phyloP scores from a whole-genome alignment of 345 rosid species.

The Syzygium grande region DNA sequence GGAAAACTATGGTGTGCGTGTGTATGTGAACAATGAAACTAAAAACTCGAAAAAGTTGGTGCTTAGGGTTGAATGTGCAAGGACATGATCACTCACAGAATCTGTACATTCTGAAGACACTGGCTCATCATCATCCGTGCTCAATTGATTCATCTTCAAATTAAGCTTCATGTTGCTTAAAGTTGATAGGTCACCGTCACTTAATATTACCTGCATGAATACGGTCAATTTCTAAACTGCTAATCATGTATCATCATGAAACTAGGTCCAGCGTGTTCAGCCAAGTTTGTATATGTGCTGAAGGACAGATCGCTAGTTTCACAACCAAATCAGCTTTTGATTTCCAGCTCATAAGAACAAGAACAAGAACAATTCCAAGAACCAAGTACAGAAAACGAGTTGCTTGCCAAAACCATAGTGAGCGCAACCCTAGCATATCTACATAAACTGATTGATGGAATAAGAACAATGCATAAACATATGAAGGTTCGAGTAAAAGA shows the following conservation, averaged over 20 bases:
- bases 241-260: neutral
- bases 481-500: neutral
- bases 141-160: neutral
- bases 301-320: neutral
- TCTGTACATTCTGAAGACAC: neutral
- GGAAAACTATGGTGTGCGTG: neutral
- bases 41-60: rapidly evolving
- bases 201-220: neutral
- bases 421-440: neutral
- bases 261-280: neutral
- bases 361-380: neutral
- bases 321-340: neutral
- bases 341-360: neutral
- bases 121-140: neutral
- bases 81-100: neutral
- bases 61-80: neutral
- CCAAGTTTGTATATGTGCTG: neutral
- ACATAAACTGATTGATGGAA: neutral
- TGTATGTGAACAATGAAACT: neutral
- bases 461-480: neutral
- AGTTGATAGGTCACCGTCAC: neutral
- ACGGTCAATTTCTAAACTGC: neutral
- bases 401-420: neutral
- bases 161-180: neutral
- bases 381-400: neutral